Evolutionary conservation across 306 rosid genomes (phyloP).

Genomic region (Mucuna pruriens): DNA sequence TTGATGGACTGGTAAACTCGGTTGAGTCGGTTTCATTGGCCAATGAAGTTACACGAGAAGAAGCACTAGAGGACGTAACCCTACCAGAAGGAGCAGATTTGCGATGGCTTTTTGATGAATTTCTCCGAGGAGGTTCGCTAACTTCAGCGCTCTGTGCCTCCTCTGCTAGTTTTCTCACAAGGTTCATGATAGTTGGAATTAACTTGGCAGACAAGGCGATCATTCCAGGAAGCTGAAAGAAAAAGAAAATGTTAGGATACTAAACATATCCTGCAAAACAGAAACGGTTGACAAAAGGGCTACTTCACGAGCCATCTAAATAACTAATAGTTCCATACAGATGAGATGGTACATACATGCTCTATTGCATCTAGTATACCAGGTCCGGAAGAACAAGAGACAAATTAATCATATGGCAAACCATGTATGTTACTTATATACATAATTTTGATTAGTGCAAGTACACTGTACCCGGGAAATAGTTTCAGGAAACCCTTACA

Average conservation of each 20-base stretch:
- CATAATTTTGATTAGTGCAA: neutral
- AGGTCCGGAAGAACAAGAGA: neutral
- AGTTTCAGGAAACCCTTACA: constrained; percentile 1
- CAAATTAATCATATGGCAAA: neutral
- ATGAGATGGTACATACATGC: neutral
- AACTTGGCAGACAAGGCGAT: constrained; percentile 70
- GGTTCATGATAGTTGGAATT: constrained; percentile 74
- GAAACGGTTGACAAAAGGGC: neutral
- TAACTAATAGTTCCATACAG: neutral
- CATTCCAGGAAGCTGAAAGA: constrained; percentile 81
- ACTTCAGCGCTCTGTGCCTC: constrained; percentile 59
- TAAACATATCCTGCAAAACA: neutral
- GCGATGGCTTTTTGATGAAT: constrained; percentile 44
- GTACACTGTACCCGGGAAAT: neutral
- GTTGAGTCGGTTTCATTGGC: constrained; percentile 37
- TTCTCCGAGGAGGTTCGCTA: constrained; percentile 48
- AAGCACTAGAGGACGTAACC: constrained; percentile 55
- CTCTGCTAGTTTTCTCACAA: constrained; percentile 76
- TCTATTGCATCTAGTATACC: neutral
- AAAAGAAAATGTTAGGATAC: neutral
- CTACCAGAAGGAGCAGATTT: constrained; percentile 45
- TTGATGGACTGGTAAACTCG: constrained; percentile 53
- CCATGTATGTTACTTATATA: neutral
- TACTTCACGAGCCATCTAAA: neutral
- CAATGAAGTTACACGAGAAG: constrained; percentile 52